These are phyloP conservation scores for Artemisia annua DNA, from an alignment of 129 eudicot genomes.

Conservation along the genomic window DNA sequence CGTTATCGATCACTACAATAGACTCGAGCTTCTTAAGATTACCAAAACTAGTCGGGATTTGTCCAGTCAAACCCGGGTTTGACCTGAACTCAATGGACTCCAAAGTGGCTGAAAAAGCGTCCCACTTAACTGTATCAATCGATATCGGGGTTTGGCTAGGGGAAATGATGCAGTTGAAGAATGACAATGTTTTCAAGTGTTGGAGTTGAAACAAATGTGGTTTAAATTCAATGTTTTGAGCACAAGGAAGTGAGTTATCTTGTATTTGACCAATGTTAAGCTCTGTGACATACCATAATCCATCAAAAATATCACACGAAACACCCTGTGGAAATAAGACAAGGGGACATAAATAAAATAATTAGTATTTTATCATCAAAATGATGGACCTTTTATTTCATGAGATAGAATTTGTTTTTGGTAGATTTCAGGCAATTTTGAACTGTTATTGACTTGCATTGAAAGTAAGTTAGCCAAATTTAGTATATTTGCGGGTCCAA, in stretches of 20 bases:
- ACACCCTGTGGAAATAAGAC: conserved; percentile 60
- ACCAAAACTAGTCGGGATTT: conserved; percentile 53
- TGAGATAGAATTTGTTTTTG: conserved; percentile 2
- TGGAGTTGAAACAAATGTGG: conserved; percentile 57
- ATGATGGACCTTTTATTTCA: background rate
- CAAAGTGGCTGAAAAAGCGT: conserved; percentile 36
- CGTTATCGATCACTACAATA: conserved; percentile 58
- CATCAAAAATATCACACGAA: conserved; percentile 77
- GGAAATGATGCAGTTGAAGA: conserved; percentile 66
- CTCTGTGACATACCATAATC: conserved; percentile 81
- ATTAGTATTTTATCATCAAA: conserved; percentile 2
- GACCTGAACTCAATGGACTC: conserved; percentile 67
- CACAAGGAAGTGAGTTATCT: conserved; percentile 76
- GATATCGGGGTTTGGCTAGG: conserved; percentile 34
- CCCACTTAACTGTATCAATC: conserved; percentile 57
- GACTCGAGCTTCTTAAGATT: conserved; percentile 64
- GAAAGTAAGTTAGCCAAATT: background rate
- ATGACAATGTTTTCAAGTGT: conserved; percentile 64
- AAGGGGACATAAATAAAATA: background rate
- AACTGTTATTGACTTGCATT: background rate
- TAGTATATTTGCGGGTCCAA: background rate
- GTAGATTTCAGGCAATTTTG: conserved; percentile 8
- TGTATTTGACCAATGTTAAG: conserved; percentile 66
- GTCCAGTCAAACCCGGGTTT: conserved; percentile 61
- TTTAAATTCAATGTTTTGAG: conserved; percentile 53